These are phyloP conservation scores for Puccinia novopanici DNA, from an alignment of 1,284 basidiomycete genomes.

Conservation along the genomic window DNA sequence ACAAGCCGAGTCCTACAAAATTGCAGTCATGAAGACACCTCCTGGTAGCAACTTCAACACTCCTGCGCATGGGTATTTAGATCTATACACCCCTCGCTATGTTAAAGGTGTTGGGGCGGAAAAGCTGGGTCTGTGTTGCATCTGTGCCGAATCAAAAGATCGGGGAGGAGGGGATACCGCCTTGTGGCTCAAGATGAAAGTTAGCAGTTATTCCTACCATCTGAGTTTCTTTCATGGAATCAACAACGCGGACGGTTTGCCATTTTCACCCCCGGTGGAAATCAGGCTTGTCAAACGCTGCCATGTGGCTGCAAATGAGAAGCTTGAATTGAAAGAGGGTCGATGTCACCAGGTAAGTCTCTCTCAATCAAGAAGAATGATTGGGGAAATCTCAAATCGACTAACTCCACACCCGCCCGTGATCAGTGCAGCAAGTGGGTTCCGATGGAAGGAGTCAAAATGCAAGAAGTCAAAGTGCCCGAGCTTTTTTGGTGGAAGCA, in stretches of 20 bases:
- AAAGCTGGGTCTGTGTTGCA: slow-evolving; percentile 75
- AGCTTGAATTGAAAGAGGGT: slow-evolving; percentile 67
- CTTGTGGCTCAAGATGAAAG: slow-evolving; percentile 74
- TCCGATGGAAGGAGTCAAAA: slow-evolving; percentile 70
- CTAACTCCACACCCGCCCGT: neutral
- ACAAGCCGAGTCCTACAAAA: slow-evolving; percentile 39
- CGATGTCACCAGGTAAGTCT: slow-evolving; percentile 67
- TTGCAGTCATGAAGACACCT: slow-evolving; percentile 25
- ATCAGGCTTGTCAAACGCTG: slow-evolving; percentile 65
- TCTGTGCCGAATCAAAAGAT: slow-evolving; percentile 68
- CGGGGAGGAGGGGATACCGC: slow-evolving; percentile 69
- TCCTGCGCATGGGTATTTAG: slow-evolving; percentile 57
- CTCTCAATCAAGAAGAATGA: neutral
- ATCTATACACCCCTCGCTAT: slow-evolving; percentile 76
- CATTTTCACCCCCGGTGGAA: slow-evolving; percentile 72
- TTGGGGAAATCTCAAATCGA: neutral
- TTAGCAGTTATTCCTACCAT: slow-evolving; percentile 66
- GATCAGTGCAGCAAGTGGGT: slow-evolving; percentile 69
- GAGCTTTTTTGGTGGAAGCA: slow-evolving; percentile 39
- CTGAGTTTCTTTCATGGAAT: slow-evolving; percentile 54
- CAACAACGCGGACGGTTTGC: slow-evolving; percentile 62
- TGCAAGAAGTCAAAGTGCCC: slow-evolving; percentile 69
- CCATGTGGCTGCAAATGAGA: slow-evolving; percentile 65
- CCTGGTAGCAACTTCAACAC: slow-evolving; percentile 41
- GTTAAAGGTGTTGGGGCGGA: slow-evolving; percentile 69